Evolutionary conservation across 345 rosid species (phyloP), one percentile per base, ranked within the genome.

Genomic region (Lepidium sativum): DNA sequence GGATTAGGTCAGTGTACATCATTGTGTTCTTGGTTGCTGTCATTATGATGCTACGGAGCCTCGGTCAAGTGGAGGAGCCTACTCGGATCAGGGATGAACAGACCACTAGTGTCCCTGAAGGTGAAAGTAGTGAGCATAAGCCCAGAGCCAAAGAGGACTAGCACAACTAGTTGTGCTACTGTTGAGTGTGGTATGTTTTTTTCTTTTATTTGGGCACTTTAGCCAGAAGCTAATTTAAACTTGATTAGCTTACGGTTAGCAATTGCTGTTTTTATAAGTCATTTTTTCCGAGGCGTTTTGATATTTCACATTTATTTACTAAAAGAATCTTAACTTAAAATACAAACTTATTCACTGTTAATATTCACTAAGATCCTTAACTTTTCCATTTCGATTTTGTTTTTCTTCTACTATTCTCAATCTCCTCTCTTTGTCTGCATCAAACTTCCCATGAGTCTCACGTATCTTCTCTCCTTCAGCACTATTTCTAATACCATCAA

Each of bases 81-180:
- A 75, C 34, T 3, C 75, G 80, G 63, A 86, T 67, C 47, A 79
- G 87, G 69, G 54, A 32, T 16, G 84, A 69, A 34, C 77, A 59
- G 33, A 76, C 52, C 29, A 58, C 66, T 21, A 65, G 75, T 75
- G 56, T 47, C 54, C 65, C 84, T 48, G 72, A 70, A 68, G 74
- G 68, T 64, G 82, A 78, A 71, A 73, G 68, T 11, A 52, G 67
- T 7, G 84, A 78, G 35, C 77, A 75, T 50, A 70, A 25, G 72
- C 63, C 79, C 4, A 81, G 79, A 34, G 71, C 86, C 71, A 91
- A 88, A 76, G 86, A 91, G 77, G 97, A 91, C 52, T 91, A n/a
- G n/a, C n/a, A n/a, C n/a, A n/a, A n/a, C n/a, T n/a, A 67, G 72
- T 57, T 65, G 40, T 64, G 51, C 31, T 39, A n/a, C 51, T 45